Base-by-base conservation (phyloP, 2,329 filamentous ascomycete species). In the Ophiostoma himal-ulmi region DNA sequence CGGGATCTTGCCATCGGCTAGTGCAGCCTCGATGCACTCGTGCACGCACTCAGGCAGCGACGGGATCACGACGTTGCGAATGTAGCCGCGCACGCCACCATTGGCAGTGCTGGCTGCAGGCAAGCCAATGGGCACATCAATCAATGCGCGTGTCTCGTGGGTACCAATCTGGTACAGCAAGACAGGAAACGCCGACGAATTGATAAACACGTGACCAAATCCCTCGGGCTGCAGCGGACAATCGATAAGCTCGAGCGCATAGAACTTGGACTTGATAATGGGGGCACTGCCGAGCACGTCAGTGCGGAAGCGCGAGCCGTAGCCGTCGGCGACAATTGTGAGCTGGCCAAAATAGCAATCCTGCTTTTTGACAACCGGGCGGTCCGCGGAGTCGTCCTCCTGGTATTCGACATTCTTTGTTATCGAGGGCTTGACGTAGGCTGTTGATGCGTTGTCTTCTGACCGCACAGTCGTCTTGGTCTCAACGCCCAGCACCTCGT, bases 91-190 rank as follows among this genome's bases (percentile, higher is more conserved):
- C 11, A 97, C 91, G 70, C 94, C 94, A 69, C 95, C 95, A 68
- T 86, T 88, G 48, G 89, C 85, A 1, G 89, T 82, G 0, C 89
- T 86, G 0, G 94, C 94, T 22, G 89, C 88, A 8, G 92, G 88
- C 1, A 92, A 84, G 76, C 90, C 88, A 39, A 90, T 87, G 5
- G 94, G 94, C 14, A 98, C 88, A 78, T 98, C 94, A 76, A 98
- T 88, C 30, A 99, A 86, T 14, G 91, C 91, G 74, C 95, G 89
- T 1, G 95, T 99, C 82, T 98, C 95, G 81, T 91, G 94, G 5
- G 92, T 91, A 77, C 95, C 94, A 78, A 99, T 99, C 81, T 98
- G 95, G 83, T 99, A 99, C 71, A 99, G 86, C 34, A 99, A 88
- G 44, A 97, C 88, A 0, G 95, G 94, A 72, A 79, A 83, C 65